phyloP scores from a whole-genome alignment of 2,329 filamentous ascomycete genomes.

The Dactylonectria estremocensis region DNA sequence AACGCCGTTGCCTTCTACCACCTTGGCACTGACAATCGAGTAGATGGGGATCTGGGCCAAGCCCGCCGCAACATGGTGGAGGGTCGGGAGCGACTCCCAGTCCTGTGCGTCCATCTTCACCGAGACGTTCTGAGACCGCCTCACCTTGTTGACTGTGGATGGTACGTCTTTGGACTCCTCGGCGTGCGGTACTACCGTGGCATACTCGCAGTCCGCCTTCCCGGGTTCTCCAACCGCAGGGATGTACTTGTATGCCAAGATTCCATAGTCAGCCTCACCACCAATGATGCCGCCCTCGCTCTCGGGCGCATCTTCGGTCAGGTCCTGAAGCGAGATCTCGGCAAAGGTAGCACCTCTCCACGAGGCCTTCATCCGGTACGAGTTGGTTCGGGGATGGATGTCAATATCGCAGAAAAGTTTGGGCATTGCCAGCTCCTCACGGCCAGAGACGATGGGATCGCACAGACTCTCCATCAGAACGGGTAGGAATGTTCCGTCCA shows the following conservation, averaged over 20 bases:
- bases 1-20: conserved; percentile 29
- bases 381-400: conserved; percentile 41
- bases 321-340: conserved; percentile 24
- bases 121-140: conserved; percentile 17
- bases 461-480: conserved; percentile 65
- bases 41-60: conserved; percentile 29
- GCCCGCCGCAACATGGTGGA: conserved; percentile 29
- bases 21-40: conserved; percentile 26
- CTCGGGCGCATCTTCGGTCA: conserved; percentile 21
- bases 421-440: conserved; percentile 74
- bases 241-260: conserved; percentile 71
- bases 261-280: conserved; percentile 58
- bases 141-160: conserved; percentile 49
- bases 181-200: conserved; percentile 57
- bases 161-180: conserved; percentile 40
- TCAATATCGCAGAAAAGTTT: conserved; percentile 69
- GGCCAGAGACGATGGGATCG: conserved; percentile 68
- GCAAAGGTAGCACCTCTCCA: conserved; percentile 34
- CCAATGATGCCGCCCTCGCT: conserved; percentile 29
- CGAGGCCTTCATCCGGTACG: conserved; percentile 28
- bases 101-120: conserved; percentile 28
- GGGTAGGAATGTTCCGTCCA: conserved; percentile 69
- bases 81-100: conserved; percentile 30
- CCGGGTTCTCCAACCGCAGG: conserved; percentile 67
- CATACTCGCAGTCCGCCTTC: conserved; percentile 69